A percentile compares a stretch with the other conserved stretches of the same genome.
Evolutionary conservation across 768 basidiomycete genomes (phyloP).

Genomic region (Amanita rimosa): DNA sequence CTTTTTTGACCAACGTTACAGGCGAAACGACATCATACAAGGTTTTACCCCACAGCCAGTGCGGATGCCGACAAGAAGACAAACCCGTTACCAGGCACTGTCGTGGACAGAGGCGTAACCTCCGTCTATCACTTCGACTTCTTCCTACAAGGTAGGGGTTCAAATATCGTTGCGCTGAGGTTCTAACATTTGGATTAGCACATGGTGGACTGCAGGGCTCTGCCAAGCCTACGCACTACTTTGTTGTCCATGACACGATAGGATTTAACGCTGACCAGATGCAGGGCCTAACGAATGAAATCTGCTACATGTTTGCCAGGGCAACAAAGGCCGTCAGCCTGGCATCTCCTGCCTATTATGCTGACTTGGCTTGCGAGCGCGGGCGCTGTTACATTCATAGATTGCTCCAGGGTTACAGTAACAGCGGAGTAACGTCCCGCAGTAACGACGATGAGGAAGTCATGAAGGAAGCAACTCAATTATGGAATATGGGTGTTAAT

Average conservation of each 20-base stretch:
- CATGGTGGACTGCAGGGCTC: conserved; percentile 70
- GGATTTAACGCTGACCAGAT: conserved; percentile 56
- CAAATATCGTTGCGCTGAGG: not conserved
- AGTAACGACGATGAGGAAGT: conserved; percentile 37
- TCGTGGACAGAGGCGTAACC: conserved; percentile 73
- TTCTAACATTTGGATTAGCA: conserved; percentile 23
- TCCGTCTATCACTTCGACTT: conserved; percentile 57
- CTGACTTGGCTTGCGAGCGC: conserved; percentile 54
- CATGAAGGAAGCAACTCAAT: conserved; percentile 34
- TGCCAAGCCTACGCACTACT: conserved; percentile 69
- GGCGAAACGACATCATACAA: conserved; percentile 42
- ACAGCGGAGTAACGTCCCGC: conserved; percentile 20
- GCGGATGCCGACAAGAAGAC: conserved; percentile 55
- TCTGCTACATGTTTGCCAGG: conserved; percentile 74
- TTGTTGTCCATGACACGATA: conserved; percentile 74
- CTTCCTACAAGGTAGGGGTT: conserved; percentile 45
- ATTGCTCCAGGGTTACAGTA: conserved; percentile 43
- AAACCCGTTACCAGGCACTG: conserved; percentile 69
- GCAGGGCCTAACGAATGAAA: conserved; percentile 58
- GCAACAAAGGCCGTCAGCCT: conserved; percentile 84
- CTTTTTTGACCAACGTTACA: conserved; percentile 7
- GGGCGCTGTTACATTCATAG: conserved; percentile 69
- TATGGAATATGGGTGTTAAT: conserved; percentile 49
- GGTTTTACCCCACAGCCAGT: conserved; percentile 52
- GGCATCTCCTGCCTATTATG: conserved; percentile 74